These are phyloP conservation scores for Boletus patriciae DNA, from an alignment of 768 basidiomycete species.

Conservation along the genomic window DNA sequence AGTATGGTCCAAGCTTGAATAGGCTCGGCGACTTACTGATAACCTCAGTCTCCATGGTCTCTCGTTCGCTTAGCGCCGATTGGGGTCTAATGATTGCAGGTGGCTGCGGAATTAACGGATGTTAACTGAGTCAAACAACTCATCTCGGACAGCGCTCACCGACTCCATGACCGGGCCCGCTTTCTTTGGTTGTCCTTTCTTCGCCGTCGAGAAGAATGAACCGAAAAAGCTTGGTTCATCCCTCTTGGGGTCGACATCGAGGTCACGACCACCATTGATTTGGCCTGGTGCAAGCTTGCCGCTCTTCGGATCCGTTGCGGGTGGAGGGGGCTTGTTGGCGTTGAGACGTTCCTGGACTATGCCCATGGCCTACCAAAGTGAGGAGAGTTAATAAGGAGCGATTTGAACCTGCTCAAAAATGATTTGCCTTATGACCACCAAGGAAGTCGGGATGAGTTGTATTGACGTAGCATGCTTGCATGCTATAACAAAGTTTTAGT, in stretches of 20 bases:
- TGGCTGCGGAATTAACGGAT: conserved; percentile 46
- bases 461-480: conserved; percentile 99
- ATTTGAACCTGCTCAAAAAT: not conserved
- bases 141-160: conserved; percentile 33
- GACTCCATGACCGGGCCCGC: conserved; percentile 59
- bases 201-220: conserved; percentile 83
- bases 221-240: conserved; percentile 93
- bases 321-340: conserved; percentile 70
- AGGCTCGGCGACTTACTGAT: conserved; percentile 73
- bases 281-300: conserved; percentile 59
- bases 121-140: conserved; percentile 15
- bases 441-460: conserved; percentile 99
- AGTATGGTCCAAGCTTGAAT: not conserved
- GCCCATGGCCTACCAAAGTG: conserved; percentile 67
- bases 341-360: conserved; percentile 82
- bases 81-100: conserved; percentile 88
- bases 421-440: conserved; percentile 80
- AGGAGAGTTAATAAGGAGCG: not conserved
- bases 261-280: conserved; percentile 91
- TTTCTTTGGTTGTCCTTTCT: conserved; percentile 63
- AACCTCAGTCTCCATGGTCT: conserved; percentile 98
- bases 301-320: conserved; percentile 62
- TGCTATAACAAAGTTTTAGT: conserved; percentile 44
- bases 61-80: conserved; percentile 86
- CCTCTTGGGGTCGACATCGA: conserved; percentile 87